These are phyloP conservation scores for Sugiyamaella floridensis DNA, from an alignment of 805 yeast genomes.

Conservation along the genomic window DNA sequence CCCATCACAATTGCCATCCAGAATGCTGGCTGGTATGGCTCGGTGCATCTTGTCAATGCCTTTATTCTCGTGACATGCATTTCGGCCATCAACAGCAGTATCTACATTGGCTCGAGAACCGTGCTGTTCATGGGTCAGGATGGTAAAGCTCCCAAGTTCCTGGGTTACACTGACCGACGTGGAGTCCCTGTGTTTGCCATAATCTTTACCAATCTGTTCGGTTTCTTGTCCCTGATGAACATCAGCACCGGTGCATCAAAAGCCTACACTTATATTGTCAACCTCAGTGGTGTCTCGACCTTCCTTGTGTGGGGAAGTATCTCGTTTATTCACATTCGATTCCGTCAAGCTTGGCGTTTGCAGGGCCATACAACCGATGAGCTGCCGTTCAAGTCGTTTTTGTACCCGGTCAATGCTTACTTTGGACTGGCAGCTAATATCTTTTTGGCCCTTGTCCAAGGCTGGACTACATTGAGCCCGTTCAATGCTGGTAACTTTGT, in stretches of 20 bases:
- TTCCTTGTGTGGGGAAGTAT: constrained; percentile 64
- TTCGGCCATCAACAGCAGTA: constrained; percentile 63
- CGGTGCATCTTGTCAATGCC: constrained; percentile 52
- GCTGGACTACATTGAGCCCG: constrained; percentile 59
- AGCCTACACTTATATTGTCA: constrained; percentile 56
- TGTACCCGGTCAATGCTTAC: constrained; percentile 47
- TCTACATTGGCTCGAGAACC: constrained; percentile 63
- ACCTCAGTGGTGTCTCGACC: constrained; percentile 58
- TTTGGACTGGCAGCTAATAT: constrained; percentile 44
- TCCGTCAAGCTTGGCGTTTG: constrained; percentile 42
- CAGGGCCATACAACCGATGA: constrained; percentile 40
- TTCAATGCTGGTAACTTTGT: constrained; percentile 48
- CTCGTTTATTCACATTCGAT: constrained; percentile 49
- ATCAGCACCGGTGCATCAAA: constrained; percentile 51
- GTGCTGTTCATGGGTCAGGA: constrained; percentile 57
- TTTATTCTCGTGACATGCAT: constrained; percentile 57
- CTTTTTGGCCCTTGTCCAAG: constrained; percentile 54
- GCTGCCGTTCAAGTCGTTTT: constrained; percentile 46
- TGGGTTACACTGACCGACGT: constrained; percentile 44
- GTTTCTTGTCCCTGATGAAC: constrained; percentile 51
- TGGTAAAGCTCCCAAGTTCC: constrained; percentile 51
- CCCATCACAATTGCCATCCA: constrained; percentile 45
- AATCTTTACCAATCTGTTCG: constrained; percentile 46
- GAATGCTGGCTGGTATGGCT: constrained; percentile 46
- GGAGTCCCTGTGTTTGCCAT: constrained; percentile 65